These are phyloP conservation scores for Phialemoniopsis sp. DNA, from an alignment of 2,329 filamentous ascomycete species.

Conservation along the genomic window DNA sequence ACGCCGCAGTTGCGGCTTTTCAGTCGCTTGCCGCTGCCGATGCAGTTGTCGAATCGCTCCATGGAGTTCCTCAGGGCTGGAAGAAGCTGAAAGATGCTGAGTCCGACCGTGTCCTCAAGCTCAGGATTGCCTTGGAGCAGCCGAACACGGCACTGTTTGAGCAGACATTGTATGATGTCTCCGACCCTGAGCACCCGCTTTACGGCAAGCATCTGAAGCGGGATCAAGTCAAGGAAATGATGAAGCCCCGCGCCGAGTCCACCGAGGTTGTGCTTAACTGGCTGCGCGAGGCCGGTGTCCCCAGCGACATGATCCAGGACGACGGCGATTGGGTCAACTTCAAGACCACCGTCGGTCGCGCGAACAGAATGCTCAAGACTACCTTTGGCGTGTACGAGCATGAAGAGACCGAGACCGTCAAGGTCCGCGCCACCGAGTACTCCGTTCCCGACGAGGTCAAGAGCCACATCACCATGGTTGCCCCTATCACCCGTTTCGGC, in stretches of 20 bases:
- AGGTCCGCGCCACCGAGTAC: slow-evolving; percentile 22
- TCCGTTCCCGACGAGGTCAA: slow-evolving; percentile 25
- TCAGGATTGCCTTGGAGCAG: slow-evolving; percentile 8
- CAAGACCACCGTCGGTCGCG: slow-evolving; percentile 29
- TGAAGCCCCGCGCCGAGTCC: slow-evolving; percentile 35
- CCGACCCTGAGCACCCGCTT: slow-evolving; percentile 36
- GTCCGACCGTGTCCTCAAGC: slow-evolving; percentile 5
- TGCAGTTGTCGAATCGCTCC: slow-evolving; percentile 11
- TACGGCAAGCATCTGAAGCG: slow-evolving; percentile 45
- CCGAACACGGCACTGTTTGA: slow-evolving; percentile 16
- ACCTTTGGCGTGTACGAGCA: slow-evolving; percentile 38
- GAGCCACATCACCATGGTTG: slow-evolving; percentile 35
- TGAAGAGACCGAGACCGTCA: slow-evolving; percentile 24
- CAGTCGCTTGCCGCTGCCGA: background rate
- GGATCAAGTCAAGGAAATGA: slow-evolving; percentile 42
- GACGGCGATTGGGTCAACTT: slow-evolving; percentile 36
- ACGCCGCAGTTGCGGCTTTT: background rate
- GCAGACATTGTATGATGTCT: slow-evolving; percentile 24
- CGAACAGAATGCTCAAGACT: slow-evolving; percentile 41
- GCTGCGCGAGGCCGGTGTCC: slow-evolving; percentile 34
- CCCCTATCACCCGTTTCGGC: slow-evolving; percentile 44
- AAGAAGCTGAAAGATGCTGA: slow-evolving; percentile 7
- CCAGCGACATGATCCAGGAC: slow-evolving; percentile 26
- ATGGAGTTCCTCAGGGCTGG: slow-evolving; percentile 10
- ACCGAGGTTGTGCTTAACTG: slow-evolving; percentile 36